These are phyloP conservation scores for Botrytis fragariae DNA, from an alignment of 2,329 filamentous ascomycete species.

Conservation along the genomic window DNA sequence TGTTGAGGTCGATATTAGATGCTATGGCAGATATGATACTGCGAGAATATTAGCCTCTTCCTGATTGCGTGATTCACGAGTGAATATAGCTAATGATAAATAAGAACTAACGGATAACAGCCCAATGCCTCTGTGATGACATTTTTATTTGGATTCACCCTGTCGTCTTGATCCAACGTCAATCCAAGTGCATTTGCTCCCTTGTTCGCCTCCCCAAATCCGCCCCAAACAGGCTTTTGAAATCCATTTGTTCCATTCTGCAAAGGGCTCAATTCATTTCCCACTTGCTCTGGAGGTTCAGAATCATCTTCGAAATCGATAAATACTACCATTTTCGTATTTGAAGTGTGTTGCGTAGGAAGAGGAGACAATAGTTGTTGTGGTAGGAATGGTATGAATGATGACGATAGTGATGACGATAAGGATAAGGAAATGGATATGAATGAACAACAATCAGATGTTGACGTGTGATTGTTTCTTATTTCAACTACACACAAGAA, in stretches of 20 bases:
- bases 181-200: background rate
- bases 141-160: slow-evolving; percentile 51
- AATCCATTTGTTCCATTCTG: slow-evolving; percentile 22
- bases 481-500: slow-evolving; percentile 32
- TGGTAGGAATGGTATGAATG: background rate
- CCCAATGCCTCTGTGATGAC: slow-evolving; percentile 60
- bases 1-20: slow-evolving; percentile 78
- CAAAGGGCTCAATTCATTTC: slow-evolving; percentile 12
- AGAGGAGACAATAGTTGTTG: background rate
- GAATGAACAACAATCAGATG: slow-evolving; percentile 26
- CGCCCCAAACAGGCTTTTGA: slow-evolving; percentile 19
- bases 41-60: slow-evolving; percentile 25
- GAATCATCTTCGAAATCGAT: slow-evolving; percentile 38
- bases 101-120: slow-evolving; percentile 63
- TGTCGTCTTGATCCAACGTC: slow-evolving; percentile 19
- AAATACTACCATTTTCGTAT: slow-evolving; percentile 37
- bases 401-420: slow-evolving; percentile 10
- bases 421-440: slow-evolving; percentile 22
- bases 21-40: slow-evolving; percentile 78
- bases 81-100: slow-evolving; percentile 35
- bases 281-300: slow-evolving; percentile 33
- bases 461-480: slow-evolving; percentile 24
- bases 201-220: slow-evolving; percentile 15
- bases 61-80: slow-evolving; percentile 16
- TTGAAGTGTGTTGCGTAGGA: slow-evolving; percentile 2